phyloP scores from a whole-genome alignment of 2,329 filamentous ascomycete genomes.

The Phialocephala sp. region DNA sequence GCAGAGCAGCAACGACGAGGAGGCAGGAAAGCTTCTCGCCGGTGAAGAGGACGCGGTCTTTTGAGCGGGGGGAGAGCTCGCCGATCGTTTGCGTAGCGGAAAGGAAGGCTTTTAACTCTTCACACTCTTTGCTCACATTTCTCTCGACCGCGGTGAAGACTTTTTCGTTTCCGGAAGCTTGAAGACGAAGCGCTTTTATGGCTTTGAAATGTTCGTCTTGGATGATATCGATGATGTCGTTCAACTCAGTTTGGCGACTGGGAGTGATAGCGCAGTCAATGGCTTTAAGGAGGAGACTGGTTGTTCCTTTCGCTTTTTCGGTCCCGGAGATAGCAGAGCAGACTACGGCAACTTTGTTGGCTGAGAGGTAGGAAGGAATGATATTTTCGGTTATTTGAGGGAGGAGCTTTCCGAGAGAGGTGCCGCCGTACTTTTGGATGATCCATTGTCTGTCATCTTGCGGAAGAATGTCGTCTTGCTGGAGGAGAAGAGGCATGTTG shows the following conservation, averaged over 20 bases:
- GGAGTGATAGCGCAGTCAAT: constrained; percentile 30
- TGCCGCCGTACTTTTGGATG: constrained; percentile 67
- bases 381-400: constrained; percentile 51
- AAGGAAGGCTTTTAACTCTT: constrained; percentile 54
- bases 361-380: constrained; percentile 43
- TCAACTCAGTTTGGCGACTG: constrained; percentile 44
- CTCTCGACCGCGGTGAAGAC: constrained; percentile 16
- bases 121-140: constrained; percentile 51
- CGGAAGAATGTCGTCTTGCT: not conserved
- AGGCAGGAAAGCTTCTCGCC: constrained; percentile 45
- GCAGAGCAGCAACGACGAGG: constrained; percentile 42
- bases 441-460: constrained; percentile 49
- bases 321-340: constrained; percentile 61
- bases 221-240: constrained; percentile 56
- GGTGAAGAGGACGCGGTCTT: constrained; percentile 56
- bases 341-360: constrained; percentile 58
- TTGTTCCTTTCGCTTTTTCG: constrained; percentile 60
- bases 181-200: constrained; percentile 50
- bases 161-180: not conserved
- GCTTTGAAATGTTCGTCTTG: constrained; percentile 56
- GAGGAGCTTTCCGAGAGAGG: constrained; percentile 62
- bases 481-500: constrained; percentile 3
- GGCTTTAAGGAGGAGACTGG: constrained; percentile 50
- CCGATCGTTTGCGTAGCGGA: constrained; percentile 59
- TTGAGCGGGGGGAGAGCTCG: constrained; percentile 56